Evolutionary conservation across 2,329 filamentous ascomycete genomes (phyloP).

Genomic region (Albophoma yamanashiensis): DNA sequence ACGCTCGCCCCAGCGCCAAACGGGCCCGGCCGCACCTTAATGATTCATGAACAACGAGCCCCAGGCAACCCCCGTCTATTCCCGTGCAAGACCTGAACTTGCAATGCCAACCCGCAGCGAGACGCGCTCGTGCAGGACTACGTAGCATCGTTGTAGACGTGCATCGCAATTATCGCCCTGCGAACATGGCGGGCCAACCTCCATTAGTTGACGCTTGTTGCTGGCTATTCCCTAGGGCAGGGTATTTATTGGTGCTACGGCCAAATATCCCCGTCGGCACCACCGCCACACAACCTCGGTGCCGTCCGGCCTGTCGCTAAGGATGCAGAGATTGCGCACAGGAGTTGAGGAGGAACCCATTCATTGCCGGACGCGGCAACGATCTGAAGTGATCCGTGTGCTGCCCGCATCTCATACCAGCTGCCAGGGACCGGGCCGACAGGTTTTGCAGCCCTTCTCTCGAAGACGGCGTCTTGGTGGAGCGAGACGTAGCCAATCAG

Average conservation of each 20-base stretch:
- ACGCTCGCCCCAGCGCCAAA: neutral
- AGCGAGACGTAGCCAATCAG: neutral
- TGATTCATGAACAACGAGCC: neutral
- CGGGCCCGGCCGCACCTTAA: neutral
- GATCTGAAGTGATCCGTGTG: too few relatives aligned
- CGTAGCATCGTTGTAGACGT: neutral
- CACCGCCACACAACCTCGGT: neutral
- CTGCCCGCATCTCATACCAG: neutral
- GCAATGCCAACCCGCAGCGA: too few relatives aligned
- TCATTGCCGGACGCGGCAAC: too few relatives aligned
- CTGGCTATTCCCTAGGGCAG: neutral
- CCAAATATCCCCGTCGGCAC: neutral
- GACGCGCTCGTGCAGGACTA: neutral
- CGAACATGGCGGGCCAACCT: too few relatives aligned
- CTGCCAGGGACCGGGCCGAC: neutral
- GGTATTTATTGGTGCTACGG: neutral
- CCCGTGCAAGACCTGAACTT: neutral
- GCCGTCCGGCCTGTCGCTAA: neutral
- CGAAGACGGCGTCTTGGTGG: neutral
- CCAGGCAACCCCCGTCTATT: neutral
- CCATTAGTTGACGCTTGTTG: neutral
- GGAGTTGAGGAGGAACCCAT: too few relatives aligned
- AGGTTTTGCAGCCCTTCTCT: neutral
- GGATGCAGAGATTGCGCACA: neutral
- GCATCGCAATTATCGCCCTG: neutral